Evolutionary conservation across 768 basidiomycete genomes (phyloP), one percentile per base, ranked within the genome.

Genomic region (Clathrus columnatus): DNA sequence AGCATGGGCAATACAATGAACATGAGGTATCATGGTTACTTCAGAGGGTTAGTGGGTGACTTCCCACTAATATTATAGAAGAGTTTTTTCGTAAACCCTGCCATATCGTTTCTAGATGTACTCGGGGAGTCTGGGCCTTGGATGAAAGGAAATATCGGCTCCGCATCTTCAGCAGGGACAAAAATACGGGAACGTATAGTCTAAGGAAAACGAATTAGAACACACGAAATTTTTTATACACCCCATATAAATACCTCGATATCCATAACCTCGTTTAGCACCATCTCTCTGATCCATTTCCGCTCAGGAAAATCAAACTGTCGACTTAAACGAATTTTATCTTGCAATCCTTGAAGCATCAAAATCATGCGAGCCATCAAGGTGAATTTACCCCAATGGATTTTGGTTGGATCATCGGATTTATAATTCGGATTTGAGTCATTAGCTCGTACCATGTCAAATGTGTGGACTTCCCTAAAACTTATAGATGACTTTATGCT

Each of bases 331-430:
- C 78, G 78, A 64, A 87, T 91, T 57, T 87, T 82, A 8, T 79
- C 70, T 69, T 95, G 92, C 62, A 86, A 91, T 58, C 86, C 80
- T 0, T 78, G 76, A 5, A 92, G 86, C 62, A 79, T 82, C 50
- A 80, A 78, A 54, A 95, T 82, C 63, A 93, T 91, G 57, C 84
- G 79, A 27, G 86, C 93, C 73, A 97, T 87, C 80, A 91, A 85
- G 61, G 85, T 87, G 69, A 88, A 96, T 70, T 98, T 98, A 24
- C 85, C 89, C 95, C 95, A 98, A 63, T 97, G 92, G 52, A 97
- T 87, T 65, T 83, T 82, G 41, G 67, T 72, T 3, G 82, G 74
- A 62, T 89, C 85, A 20, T 77, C 72, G 6, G 81, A 72, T 59
- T 80, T 79, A 59, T 80, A 76, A 61, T 94, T 89, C 2, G 75